These are phyloP conservation scores for Pichia sp. DNA, from an alignment of 1,139 yeast species.

Conservation along the genomic window DNA sequence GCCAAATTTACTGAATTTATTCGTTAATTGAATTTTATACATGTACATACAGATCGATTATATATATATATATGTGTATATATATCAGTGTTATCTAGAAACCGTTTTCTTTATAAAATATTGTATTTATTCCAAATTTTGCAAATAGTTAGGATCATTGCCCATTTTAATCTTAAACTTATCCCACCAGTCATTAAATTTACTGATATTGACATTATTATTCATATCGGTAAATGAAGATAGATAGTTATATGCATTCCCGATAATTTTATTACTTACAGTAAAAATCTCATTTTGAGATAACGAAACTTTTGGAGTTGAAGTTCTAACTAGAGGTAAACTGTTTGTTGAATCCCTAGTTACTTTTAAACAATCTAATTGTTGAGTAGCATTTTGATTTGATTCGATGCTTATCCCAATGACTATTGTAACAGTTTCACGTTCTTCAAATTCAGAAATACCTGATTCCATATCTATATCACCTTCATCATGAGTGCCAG, in stretches of 20 bases:
- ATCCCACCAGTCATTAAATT: slow-evolving; percentile 94
- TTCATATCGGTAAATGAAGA: slow-evolving; percentile 74
- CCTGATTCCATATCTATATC: slow-evolving; percentile 34
- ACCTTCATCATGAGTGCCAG: slow-evolving; percentile 20
- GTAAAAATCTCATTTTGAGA: slow-evolving; percentile 20
- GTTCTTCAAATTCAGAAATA: slow-evolving; percentile 8
- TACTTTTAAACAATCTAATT: slow-evolving; percentile 34
- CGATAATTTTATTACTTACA: slow-evolving; percentile 81
- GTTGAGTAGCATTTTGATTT: slow-evolving; percentile 48
- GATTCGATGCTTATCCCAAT: slow-evolving; percentile 92
- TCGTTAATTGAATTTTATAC: slow-evolving; percentile 1
- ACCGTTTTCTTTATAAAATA: too few species aligned
- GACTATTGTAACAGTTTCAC: slow-evolving; percentile 34
- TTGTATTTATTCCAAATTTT: slow-evolving; percentile 30
- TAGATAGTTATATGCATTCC: slow-evolving; percentile 84
- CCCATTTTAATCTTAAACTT: slow-evolving; percentile 71
- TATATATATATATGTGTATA: too few species aligned
- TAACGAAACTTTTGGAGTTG: slow-evolving; percentile 7
- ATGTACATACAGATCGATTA: background rate
- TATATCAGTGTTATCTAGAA: too few species aligned
- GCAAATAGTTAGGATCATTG: slow-evolving; percentile 78
- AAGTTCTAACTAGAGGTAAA: slow-evolving; percentile 6
- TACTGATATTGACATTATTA: slow-evolving; percentile 82
- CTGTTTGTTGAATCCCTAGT: slow-evolving; percentile 5
- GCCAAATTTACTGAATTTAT: slow-evolving; percentile 22